Evolutionary conservation across 139 green algal species (phyloP).

Genomic region (Limnomonas spitsbergensis): DNA sequence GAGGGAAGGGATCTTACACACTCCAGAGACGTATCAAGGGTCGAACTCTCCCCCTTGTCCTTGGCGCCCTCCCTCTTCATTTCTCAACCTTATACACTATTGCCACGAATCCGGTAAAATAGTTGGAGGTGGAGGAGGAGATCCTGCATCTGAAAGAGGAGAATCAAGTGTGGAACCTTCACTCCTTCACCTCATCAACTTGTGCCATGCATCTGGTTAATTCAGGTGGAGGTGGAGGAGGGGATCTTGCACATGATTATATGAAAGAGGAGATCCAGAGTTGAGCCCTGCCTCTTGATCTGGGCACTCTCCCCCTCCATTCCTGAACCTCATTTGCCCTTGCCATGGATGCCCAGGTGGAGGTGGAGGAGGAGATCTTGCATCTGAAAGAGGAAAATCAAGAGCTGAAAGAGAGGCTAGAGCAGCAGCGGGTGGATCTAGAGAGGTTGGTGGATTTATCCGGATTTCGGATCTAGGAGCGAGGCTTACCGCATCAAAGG

Average conservation of each 20-base stretch:
- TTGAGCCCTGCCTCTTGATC: not conserved
- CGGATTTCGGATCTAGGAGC: not conserved
- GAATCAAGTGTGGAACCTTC: conserved; percentile 51
- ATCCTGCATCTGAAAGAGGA: conserved; percentile 60
- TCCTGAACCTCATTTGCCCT: too few species aligned
- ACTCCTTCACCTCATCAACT: too few species aligned
- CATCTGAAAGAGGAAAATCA: conserved; percentile 61
- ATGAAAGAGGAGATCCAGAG: too few species aligned
- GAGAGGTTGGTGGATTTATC: conserved; percentile 12
- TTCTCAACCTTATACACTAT: too few species aligned
- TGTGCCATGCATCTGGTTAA: too few species aligned
- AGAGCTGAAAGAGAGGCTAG: conserved; percentile 51
- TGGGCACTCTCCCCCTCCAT: not conserved
- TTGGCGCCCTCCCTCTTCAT: not conserved
- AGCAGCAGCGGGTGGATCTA: conserved; percentile 33
- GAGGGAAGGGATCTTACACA: too few species aligned
- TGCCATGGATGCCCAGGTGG: too few species aligned
- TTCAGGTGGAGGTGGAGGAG: too few species aligned
- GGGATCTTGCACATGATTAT: too few species aligned
- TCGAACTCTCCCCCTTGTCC: not conserved
- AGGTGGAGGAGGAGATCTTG: conserved; percentile 57
- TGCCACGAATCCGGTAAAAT: too few species aligned
- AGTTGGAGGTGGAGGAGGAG: conserved; percentile 53
- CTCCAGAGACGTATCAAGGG: too few species aligned
- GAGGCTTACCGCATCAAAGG: too few species aligned